Evolutionary conservation across 129 eudicot genomes (phyloP).

Genomic region (Arctium minus): DNA sequence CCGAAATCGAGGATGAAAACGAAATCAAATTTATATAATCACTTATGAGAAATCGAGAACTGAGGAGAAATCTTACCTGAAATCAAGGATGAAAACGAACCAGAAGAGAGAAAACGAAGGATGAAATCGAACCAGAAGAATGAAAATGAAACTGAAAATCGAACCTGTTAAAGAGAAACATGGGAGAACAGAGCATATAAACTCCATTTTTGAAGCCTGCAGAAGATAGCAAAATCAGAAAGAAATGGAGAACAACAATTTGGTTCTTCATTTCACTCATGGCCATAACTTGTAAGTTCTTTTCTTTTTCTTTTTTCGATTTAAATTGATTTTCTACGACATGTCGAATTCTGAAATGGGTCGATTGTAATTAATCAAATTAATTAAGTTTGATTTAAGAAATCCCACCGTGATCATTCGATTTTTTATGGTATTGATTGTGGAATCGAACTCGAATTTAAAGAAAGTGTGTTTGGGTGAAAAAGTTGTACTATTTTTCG

Average conservation of each 20-base stretch:
- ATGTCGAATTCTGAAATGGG: not conserved
- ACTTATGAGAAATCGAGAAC: too few species aligned
- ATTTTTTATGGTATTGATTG: too few species aligned
- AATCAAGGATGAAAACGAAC: too few species aligned
- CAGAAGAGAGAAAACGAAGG: too few species aligned
- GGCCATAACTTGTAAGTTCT: conserved; percentile 12
- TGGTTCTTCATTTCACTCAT: conserved; percentile 17
- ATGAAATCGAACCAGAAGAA: too few species aligned
- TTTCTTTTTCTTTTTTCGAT: not conserved
- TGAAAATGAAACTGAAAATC: too few species aligned
- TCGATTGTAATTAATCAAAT: not conserved
- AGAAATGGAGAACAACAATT: conserved; percentile 10
- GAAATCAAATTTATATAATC: too few species aligned
- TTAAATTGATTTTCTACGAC: not conserved
- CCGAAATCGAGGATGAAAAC: too few species aligned
- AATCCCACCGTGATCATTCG: not conserved
- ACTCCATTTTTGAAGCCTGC: conserved; percentile 12
- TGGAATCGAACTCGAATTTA: too few species aligned
- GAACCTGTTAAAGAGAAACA: conserved; percentile 4
- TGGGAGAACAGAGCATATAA: conserved; percentile 7
- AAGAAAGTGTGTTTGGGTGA: not conserved
- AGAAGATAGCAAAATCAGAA: conserved; percentile 10
- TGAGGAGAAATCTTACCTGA: too few species aligned
- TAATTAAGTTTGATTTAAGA: not conserved
- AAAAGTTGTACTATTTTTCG: not conserved